These are phyloP conservation scores for Blastocystis sp. DNA, from an alignment of 352 stramenopile genomes.

Conservation along the genomic window DNA sequence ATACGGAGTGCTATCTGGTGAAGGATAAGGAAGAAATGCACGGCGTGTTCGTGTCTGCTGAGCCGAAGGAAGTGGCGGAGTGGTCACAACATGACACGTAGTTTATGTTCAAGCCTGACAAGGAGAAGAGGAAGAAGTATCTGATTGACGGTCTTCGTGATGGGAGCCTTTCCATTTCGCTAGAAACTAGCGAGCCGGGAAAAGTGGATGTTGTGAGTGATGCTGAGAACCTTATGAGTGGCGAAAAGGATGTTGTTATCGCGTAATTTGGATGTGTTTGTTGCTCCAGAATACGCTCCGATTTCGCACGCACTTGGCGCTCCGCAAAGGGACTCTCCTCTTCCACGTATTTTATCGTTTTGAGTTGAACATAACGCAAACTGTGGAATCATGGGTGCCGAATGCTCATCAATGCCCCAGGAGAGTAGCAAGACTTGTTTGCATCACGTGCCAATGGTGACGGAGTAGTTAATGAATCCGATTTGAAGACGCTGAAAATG, in stretches of 20 bases:
- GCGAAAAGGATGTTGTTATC: neutral
- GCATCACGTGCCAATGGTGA: neutral
- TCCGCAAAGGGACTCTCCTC: no score
- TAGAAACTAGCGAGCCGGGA: neutral
- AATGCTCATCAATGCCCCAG: neutral
- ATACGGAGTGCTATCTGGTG: neutral
- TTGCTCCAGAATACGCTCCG: neutral
- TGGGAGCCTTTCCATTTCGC: neutral
- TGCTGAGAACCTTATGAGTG: neutral
- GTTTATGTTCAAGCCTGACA: conserved; percentile 68
- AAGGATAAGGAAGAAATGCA: conserved; percentile 10
- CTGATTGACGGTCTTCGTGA: conserved; percentile 16
- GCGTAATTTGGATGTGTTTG: neutral
- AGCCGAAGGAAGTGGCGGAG: conserved; percentile 35
- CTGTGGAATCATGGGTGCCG: conserved; percentile 33
- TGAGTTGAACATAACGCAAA: neutral
- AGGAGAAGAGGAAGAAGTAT: conserved; percentile 65
- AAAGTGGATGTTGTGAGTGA: neutral
- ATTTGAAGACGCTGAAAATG: conserved; percentile 55
- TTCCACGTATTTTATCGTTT: no score
- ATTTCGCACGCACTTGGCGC: neutral
- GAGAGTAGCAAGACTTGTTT: neutral
- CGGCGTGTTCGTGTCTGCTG: conserved; percentile 51
- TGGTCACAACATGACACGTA: neutral
- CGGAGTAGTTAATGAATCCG: conserved; percentile 27